Evolutionary conservation across 106 monocot genomes (phyloP).

Genomic region (Ottelia alismoides): DNA sequence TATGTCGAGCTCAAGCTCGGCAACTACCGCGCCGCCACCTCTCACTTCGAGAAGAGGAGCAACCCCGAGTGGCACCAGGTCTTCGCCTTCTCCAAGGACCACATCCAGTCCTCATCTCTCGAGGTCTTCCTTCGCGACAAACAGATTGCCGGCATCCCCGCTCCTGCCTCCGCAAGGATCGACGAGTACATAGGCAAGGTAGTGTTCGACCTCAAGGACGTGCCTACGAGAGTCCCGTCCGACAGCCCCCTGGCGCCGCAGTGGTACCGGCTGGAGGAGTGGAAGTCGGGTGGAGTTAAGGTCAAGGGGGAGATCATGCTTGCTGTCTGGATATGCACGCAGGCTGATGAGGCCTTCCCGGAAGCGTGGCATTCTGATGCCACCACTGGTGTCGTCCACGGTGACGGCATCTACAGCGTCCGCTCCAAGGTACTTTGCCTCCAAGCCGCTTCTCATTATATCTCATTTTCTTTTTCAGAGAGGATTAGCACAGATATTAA

Average conservation of each 20-base stretch:
- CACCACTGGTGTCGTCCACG: slow-evolving; percentile 26
- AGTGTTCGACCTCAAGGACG: slow-evolving; percentile 50
- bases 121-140: slow-evolving; percentile 51
- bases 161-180: slow-evolving; percentile 7
- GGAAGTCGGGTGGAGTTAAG: slow-evolving; percentile 19
- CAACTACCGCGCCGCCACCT: slow-evolving; percentile 59
- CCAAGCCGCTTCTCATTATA: too few relatives aligned
- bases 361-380: slow-evolving; percentile 73
- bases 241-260: slow-evolving; percentile 78
- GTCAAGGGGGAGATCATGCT: slow-evolving; percentile 47
- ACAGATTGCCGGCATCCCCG: too few relatives aligned
- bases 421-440: too few relatives aligned
- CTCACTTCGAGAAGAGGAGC: slow-evolving; percentile 2
- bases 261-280: slow-evolving; percentile 61
- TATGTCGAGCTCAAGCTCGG: slow-evolving; percentile 56
- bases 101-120: slow-evolving; percentile 43
- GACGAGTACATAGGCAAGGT: slow-evolving; percentile 50
- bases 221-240: slow-evolving; percentile 53
- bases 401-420: slow-evolving; percentile 32
- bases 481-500: too few relatives aligned
- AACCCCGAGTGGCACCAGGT: slow-evolving; percentile 78
- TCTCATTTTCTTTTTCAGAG: too few relatives aligned
- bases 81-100: slow-evolving; percentile 69
- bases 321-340: slow-evolving; percentile 73
- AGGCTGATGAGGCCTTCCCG: slow-evolving; percentile 73